phyloP scores from a whole-genome alignment of 1,284 basidiomycete species.

The Afroboletus lepidellus region DNA sequence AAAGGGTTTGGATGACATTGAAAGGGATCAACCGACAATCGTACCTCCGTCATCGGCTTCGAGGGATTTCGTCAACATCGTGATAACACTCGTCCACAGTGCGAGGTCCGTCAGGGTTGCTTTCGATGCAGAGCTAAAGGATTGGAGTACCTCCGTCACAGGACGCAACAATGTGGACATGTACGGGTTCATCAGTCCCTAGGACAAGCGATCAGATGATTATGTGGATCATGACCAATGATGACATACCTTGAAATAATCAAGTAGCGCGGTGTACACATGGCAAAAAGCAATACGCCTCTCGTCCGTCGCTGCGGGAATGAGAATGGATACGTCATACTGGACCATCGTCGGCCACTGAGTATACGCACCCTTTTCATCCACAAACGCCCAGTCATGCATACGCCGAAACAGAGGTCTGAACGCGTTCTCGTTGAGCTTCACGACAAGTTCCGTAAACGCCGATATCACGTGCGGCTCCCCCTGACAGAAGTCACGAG shows the following conservation, averaged over 20 bases:
- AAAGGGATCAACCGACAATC: constrained; percentile 23
- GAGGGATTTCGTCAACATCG: constrained; percentile 70
- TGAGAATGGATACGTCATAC: neutral
- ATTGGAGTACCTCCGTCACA: constrained; percentile 63
- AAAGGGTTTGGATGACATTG: neutral
- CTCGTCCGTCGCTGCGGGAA: constrained; percentile 35
- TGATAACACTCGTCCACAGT: constrained; percentile 69
- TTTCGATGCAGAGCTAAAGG: constrained; percentile 35
- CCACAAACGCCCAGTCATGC: constrained; percentile 92
- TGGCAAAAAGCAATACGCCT: constrained; percentile 72
- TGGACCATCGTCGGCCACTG: neutral
- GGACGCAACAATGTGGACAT: constrained; percentile 76
- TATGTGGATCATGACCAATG: neutral
- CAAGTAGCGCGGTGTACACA: constrained; percentile 69
- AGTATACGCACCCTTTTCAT: constrained; percentile 46
- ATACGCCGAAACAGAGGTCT: constrained; percentile 88
- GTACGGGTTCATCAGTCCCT: constrained; percentile 91
- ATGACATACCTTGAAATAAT: constrained; percentile 76
- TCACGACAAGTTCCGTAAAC: constrained; percentile 88
- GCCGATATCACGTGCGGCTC: constrained; percentile 61
- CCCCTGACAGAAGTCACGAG: constrained; percentile 37
- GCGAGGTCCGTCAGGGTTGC: constrained; percentile 29
- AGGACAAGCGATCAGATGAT: constrained; percentile 8
- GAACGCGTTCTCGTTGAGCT: constrained; percentile 93
- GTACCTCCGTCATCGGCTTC: constrained; percentile 79